A percentile compares a stretch with the other conserved stretches of the same genome.
Evolutionary conservation across 495 filamentous ascomycete species (phyloP).

Genomic region (Penicillium waksmanii): DNA sequence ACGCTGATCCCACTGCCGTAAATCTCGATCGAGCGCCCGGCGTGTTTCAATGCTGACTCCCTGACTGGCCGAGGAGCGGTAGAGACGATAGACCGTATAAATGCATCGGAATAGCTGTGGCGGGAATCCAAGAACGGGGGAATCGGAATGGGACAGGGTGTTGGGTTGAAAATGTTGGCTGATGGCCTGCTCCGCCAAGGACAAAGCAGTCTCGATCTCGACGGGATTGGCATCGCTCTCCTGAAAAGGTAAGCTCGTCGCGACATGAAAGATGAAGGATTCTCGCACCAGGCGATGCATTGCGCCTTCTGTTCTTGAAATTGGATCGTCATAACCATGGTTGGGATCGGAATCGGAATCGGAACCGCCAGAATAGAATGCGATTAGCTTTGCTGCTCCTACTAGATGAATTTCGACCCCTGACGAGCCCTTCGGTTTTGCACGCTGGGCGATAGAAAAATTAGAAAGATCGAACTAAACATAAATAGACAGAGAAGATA

Average conservation of each 20-base stretch:
- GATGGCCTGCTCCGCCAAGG: conserved; percentile 20
- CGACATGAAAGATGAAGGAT: conserved; percentile 32
- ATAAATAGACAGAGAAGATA: background rate
- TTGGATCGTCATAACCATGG: too few species aligned
- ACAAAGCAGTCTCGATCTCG: conserved; percentile 22
- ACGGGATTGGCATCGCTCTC: background rate
- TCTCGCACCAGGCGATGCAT: conserved; percentile 26
- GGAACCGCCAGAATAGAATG: conserved; percentile 6
- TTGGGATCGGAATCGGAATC: background rate
- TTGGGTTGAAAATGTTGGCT: conserved; percentile 10
- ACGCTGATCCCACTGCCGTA: conserved; percentile 9
- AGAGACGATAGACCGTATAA: conserved; percentile 18
- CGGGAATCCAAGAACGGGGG: conserved; percentile 25
- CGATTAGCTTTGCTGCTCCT: conserved; percentile 26
- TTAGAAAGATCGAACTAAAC: background rate
- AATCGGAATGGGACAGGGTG: conserved; percentile 7
- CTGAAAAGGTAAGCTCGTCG: conserved; percentile 32
- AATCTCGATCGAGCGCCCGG: conserved; percentile 7
- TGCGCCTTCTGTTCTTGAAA: conserved; percentile 2
- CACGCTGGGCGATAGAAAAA: conserved; percentile 15
- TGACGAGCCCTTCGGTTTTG: conserved; percentile 17
- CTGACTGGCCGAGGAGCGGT: background rate
- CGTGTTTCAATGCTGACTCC: background rate
- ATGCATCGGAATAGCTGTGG: conserved; percentile 24
- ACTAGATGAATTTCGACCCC: conserved; percentile 24